phyloP scores from a whole-genome alignment of 176 grass and related monocot species.

The Cenchrus purpureus region DNA sequence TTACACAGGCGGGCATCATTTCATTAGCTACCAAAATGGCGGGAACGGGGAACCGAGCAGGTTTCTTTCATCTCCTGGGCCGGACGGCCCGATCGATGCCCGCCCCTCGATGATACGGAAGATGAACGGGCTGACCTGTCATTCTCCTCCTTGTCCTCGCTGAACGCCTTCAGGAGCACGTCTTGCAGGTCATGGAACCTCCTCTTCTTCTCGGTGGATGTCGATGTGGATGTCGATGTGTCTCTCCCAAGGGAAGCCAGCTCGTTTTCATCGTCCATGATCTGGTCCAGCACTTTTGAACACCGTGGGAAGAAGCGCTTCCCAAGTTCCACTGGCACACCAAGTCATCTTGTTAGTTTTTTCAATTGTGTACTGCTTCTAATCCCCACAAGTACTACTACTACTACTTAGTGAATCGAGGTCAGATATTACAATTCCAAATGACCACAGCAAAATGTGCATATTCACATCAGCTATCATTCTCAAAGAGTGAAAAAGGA shows the following conservation, averaged over 20 bases:
- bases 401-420: neutral
- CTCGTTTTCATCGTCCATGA: slow-evolving; percentile 73
- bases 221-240: neutral
- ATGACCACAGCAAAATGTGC: neutral
- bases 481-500: neutral
- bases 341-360: slow-evolving; percentile 20
- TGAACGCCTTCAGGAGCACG: slow-evolving; percentile 64
- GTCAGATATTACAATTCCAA: neutral
- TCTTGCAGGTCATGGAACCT: slow-evolving; percentile 72
- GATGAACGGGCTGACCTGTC: slow-evolving; percentile 46
- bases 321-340: slow-evolving; percentile 72
- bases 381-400: neutral
- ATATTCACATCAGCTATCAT: neutral
- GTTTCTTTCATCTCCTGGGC: slow-evolving; percentile 38
- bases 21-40: neutral
- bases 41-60: neutral
- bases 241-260: slow-evolving; percentile 45
- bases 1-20: neutral
- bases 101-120: slow-evolving; percentile 42
- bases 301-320: slow-evolving; percentile 83
- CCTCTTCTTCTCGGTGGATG: slow-evolving; percentile 51
- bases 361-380: neutral
- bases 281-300: slow-evolving; percentile 59
- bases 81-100: slow-evolving; percentile 25
- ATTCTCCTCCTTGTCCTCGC: slow-evolving; percentile 74